A percentile compares a stretch with the other conserved stretches of the same genome.
These are phyloP conservation scores for Taiozyma sp. DNA, from an alignment of 1,139 yeast species.

Conservation along the genomic window DNA sequence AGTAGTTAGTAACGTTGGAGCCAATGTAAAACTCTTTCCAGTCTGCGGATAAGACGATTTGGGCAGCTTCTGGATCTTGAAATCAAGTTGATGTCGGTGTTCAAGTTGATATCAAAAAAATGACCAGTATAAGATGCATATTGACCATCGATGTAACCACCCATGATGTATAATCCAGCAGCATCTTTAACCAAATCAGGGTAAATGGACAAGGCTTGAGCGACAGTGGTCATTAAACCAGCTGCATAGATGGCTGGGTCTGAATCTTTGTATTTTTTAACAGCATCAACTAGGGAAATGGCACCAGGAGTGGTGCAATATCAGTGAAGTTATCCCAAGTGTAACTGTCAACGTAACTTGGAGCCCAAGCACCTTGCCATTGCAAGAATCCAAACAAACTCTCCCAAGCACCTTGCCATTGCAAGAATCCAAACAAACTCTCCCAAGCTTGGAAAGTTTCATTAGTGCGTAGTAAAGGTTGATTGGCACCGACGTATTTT, in stretches of 20 bases:
- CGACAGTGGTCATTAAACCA: constrained; percentile 38
- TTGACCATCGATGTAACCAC: constrained; percentile 37
- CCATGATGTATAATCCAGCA: constrained; percentile 37
- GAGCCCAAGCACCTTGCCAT: constrained; percentile 37
- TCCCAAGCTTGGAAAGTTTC: constrained; percentile 36
- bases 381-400: constrained; percentile 32
- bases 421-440: constrained; percentile 29
- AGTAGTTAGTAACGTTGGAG: constrained; percentile 36
- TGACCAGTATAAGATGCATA: constrained; percentile 32
- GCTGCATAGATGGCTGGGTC: constrained; percentile 32
- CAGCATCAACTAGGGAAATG: constrained; percentile 34
- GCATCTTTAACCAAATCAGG: constrained; percentile 34
- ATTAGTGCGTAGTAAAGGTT: constrained; percentile 33
- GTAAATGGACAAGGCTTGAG: constrained; percentile 35
- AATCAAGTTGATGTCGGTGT: constrained; percentile 37
- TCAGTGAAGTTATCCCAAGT: constrained; percentile 27
- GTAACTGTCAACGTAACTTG: constrained; percentile 28
- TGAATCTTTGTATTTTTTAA: constrained; percentile 27
- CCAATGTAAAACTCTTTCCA: constrained; percentile 35
- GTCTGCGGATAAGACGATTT: constrained; percentile 33
- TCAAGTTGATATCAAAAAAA: constrained; percentile 29
- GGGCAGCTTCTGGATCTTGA: constrained; percentile 41
- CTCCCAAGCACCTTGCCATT: constrained; percentile 37
- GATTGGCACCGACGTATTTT: constrained; percentile 33
- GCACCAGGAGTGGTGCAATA: constrained; percentile 30